A percentile compares a stretch with the other conserved stretches of the same genome.
Evolutionary conservation across 1,284 basidiomycete species (phyloP).

Genomic region (Porphyrellus sp.): DNA sequence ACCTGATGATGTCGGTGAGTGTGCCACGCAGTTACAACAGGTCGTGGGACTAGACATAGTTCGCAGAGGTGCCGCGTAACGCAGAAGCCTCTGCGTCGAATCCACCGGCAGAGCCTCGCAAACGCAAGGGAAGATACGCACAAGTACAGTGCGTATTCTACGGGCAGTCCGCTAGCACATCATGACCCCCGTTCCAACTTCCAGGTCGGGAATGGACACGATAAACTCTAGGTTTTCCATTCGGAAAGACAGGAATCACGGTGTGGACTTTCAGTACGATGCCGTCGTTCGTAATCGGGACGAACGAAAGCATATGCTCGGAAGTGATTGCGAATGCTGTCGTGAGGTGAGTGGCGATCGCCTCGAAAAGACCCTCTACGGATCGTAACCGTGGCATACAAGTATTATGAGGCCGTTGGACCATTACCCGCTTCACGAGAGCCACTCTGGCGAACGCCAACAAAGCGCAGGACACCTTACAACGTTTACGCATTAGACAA

Average conservation of each 20-base stretch:
- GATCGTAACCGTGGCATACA: constrained; percentile 1
- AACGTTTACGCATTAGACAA: constrained; percentile 5
- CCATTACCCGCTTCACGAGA: constrained; percentile 64
- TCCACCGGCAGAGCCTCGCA: constrained; percentile 25
- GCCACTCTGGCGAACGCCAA: constrained; percentile 69
- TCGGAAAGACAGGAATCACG: constrained; percentile 62
- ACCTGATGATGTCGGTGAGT: constrained; percentile 12
- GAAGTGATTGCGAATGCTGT: constrained; percentile 82
- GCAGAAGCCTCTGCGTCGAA: constrained; percentile 31
- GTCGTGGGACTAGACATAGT: not conserved
- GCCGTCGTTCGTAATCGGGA: constrained; percentile 72
- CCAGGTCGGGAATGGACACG: constrained; percentile 37
- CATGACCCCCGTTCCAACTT: not conserved
- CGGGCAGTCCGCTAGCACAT: not conserved
- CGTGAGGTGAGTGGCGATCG: constrained; percentile 56
- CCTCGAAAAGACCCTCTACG: not conserved
- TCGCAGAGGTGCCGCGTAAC: constrained; percentile 16
- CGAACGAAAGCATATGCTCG: constrained; percentile 66
- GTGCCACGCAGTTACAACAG: not conserved
- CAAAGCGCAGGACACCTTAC: constrained; percentile 30
- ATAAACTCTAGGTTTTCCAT: constrained; percentile 70
- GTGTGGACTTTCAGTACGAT: constrained; percentile 66
- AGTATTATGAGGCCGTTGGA: constrained; percentile 82
- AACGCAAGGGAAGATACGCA: constrained; percentile 34
- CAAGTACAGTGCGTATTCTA: constrained; percentile 22